phyloP scores from a whole-genome alignment of 176 grass and related monocot species.

The Tillandsia fasciculata region DNA sequence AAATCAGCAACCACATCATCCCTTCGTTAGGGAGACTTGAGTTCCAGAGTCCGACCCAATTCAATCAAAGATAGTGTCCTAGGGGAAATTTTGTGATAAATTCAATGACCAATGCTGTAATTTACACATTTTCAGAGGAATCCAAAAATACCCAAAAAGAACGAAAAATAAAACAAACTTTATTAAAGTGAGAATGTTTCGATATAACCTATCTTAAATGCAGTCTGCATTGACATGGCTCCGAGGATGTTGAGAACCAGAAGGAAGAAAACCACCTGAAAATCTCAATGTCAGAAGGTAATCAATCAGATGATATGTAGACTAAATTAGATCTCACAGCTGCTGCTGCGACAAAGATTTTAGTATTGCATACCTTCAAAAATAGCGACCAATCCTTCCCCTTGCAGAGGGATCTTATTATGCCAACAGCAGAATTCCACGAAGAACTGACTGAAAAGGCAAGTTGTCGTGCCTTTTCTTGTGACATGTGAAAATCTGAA shows the following conservation, averaged over 20 bases:
- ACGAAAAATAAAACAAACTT: neutral
- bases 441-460: constrained; percentile 43
- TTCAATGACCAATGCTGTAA: no score
- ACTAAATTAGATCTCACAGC: constrained; percentile 14
- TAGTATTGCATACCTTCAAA: constrained; percentile 34
- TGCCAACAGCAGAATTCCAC: constrained; percentile 67
- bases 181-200: constrained; percentile 15
- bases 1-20: no score
- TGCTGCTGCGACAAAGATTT: constrained; percentile 8
- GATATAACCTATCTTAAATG: constrained; percentile 75
- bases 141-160: neutral
- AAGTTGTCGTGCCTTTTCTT: constrained; percentile 44
- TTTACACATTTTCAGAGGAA: neutral
- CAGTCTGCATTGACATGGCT: constrained; percentile 43
- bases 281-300: constrained; percentile 12
- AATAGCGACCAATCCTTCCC: constrained; percentile 86
- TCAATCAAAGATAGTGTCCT: no score
- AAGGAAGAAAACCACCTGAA: constrained; percentile 59
- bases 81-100: no score
- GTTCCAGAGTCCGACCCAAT: no score
- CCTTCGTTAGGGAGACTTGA: no score
- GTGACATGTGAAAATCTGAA: constrained; percentile 72
- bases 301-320: neutral
- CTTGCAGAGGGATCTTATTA: constrained; percentile 82
- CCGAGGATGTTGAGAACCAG: constrained; percentile 64